phyloP scores from a whole-genome alignment of 345 rosid species.

The Bretschneidera sinensis region DNA sequence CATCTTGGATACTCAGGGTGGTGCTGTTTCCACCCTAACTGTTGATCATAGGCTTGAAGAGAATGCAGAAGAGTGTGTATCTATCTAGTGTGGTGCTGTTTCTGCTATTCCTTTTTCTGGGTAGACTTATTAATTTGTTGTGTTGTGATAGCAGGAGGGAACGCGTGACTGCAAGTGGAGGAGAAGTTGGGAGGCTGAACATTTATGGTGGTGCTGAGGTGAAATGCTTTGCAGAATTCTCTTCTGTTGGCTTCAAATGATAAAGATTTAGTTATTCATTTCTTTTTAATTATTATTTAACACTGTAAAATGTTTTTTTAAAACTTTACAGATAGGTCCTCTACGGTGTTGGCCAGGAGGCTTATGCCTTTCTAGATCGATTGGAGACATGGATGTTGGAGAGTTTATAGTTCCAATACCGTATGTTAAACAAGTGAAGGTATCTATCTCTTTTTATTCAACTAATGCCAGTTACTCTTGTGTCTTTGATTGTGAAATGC shows the following conservation, averaged over 20 bases:
- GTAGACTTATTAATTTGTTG: background rate
- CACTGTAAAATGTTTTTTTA: background rate
- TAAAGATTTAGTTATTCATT: background rate
- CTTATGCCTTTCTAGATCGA: slow-evolving; percentile 88
- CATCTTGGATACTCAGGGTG: slow-evolving; percentile 69
- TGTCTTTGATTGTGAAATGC: background rate
- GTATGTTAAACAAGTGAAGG: slow-evolving; percentile 92
- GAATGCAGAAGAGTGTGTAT: slow-evolving; percentile 69
- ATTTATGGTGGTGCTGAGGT: slow-evolving; percentile 84
- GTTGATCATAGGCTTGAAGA: slow-evolving; percentile 93
- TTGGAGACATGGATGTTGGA: slow-evolving; percentile 93
- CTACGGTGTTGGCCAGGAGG: slow-evolving; percentile 96
- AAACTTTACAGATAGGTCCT: slow-evolving; percentile 60
- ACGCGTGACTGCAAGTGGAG: slow-evolving; percentile 93
- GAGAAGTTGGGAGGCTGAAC: slow-evolving; percentile 94
- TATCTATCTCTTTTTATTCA: slow-evolving; percentile 12
- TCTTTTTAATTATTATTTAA: no score
- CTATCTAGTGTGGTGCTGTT: slow-evolving; percentile 9
- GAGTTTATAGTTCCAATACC: slow-evolving; percentile 92
- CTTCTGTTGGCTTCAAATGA: background rate
- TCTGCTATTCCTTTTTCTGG: slow-evolving; percentile 3
- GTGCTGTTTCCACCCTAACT: slow-evolving; percentile 64
- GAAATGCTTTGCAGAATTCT: background rate
- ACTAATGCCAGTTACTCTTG: background rate
- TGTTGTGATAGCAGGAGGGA: slow-evolving; percentile 57